These are phyloP conservation scores for Thinopyrum elongatum DNA, from an alignment of 176 grass and related monocot species.

Conservation along the genomic window DNA sequence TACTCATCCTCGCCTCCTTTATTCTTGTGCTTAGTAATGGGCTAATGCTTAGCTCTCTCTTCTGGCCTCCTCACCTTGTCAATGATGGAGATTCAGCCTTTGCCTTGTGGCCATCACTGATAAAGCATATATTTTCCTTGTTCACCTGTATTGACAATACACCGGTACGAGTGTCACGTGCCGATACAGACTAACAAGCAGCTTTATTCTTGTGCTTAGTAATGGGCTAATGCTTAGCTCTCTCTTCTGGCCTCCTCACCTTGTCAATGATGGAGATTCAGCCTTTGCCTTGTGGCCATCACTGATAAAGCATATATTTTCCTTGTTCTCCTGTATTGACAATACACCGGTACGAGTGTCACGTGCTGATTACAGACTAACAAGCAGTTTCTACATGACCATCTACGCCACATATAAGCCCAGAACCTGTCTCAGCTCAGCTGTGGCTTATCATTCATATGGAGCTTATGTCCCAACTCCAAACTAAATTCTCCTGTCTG, in stretches of 20 bases:
- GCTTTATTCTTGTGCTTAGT: neutral
- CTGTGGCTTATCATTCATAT: neutral
- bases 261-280: neutral
- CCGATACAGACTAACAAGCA: neutral
- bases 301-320: neutral
- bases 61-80: neutral
- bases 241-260: neutral
- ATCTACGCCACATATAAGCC: conserved; percentile 1
- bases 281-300: neutral
- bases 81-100: neutral
- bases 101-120: neutral
- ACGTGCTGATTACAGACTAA: neutral
- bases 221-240: neutral
- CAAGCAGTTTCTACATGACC: conserved; percentile 1
- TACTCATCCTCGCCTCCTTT: neutral
- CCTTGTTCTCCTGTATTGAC: neutral
- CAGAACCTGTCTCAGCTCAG: neutral
- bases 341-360: neutral
- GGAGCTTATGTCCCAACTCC: neutral
- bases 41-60: neutral
- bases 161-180: neutral
- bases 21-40: neutral
- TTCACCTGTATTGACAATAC: neutral
- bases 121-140: neutral
- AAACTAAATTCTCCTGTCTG: neutral